Evolutionary conservation across 78 protist genomes (phyloP).

Genomic region (Dictyostelium brefeldianum): DNA sequence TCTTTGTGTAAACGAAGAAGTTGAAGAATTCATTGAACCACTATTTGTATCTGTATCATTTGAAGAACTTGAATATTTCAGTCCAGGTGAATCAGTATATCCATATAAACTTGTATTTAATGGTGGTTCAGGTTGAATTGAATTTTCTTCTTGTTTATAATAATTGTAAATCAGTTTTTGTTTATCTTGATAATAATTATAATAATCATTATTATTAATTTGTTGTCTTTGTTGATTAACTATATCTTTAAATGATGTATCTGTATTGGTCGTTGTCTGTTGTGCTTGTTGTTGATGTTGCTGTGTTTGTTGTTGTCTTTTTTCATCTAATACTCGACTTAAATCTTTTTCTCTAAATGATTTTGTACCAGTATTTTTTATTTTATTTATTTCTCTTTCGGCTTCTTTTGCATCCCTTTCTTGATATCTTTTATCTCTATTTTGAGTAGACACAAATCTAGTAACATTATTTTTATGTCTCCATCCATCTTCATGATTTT

Average conservation of each 20-base stretch:
- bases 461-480: conserved; percentile 23
- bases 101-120: conserved; percentile 3
- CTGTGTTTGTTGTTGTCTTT: neutral
- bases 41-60: neutral
- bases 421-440: conserved; percentile 13
- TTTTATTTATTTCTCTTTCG: conserved; percentile 10
- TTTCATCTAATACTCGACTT: neutral
- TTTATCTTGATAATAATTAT: conserved; percentile 19
- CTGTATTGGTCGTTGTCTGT: neutral
- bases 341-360: conserved; percentile 38
- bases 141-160: neutral
- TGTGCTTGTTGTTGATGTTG: neutral
- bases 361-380: conserved; percentile 19
- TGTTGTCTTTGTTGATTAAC: conserved; percentile 1
- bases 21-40: neutral
- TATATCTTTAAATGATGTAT: neutral
- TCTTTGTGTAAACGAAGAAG: neutral
- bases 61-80: neutral
- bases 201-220: conserved; percentile 8
- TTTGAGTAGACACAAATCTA: neutral
- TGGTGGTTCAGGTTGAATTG: neutral
- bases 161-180: conserved; percentile 3
- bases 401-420: conserved; percentile 26
- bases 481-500: conserved; percentile 68
- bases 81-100: neutral